Evolutionary conservation across 768 basidiomycete genomes (phyloP), one percentile per base, ranked within the genome.

Genomic region (Lactifluus piperatus): DNA sequence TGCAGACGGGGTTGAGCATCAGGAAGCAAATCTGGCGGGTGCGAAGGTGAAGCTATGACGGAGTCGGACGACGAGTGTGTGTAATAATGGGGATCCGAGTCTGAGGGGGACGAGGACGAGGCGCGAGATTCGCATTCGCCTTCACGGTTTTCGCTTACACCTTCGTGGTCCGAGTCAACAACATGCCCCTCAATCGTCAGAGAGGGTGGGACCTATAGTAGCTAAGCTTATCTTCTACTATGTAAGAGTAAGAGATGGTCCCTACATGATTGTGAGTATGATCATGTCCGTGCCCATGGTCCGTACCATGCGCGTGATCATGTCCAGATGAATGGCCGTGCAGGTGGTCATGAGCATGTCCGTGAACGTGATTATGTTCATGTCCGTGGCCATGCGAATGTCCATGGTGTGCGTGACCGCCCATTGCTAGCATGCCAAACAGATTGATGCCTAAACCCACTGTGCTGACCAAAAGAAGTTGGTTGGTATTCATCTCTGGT

Each of bases 351-450:
- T 64, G 57, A 32, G 32, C 13, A 30, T 50, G 57, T 18, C 43
- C 54, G 27, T 62, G 65, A 16, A 51, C 41, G 61, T 76, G 73
- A 10, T 63, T 66, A 56, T 73, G 68, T 24, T 63, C 65, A 55
- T 72, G 67, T 10, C 67, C 63, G 48, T 72, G 76, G 26, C 71
- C 65, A 56, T 73, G 73, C 52, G 79, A 80, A 69, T 86, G 85
- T 6, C 81, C 81, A 74, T 90, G 89, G 64, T 91, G 90, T 68
- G 88, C 86, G 70, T 94, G 92, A 4, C 93, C 94, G 5, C 97
- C 97, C 79, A 97, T 99, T 1, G 97, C 97, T 69, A 94, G 91
- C 93, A 99, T 97, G 37, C 97, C 97, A 66, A 97, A 98, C 20
- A 99, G 73, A 70, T 99, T 99, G 48, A 99, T 93, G 1, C 78